Base-by-base conservation (phyloP, 2,329 filamentous ascomycete species). In the Gaeumannomyces sp. region DNA sequence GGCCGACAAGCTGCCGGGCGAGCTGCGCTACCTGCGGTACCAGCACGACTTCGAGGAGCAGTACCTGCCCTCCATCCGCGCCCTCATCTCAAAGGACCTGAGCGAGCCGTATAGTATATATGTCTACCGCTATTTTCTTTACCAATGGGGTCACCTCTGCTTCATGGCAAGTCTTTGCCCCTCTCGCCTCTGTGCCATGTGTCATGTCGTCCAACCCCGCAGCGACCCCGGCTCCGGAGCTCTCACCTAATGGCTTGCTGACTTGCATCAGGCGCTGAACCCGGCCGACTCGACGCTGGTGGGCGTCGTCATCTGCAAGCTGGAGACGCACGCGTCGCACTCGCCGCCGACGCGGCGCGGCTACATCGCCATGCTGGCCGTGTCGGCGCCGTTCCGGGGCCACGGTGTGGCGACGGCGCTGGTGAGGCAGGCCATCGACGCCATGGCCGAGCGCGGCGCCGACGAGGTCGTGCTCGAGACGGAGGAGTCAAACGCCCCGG, bases 91-190 rank as follows among this genome's bases (percentile, higher is more conserved):
- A 59, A 96, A 94, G 72, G 95, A 98, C 74, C 84, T 99, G 62
- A 98, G 94, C 70, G 95, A 99, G 76, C 95, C 95, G 1, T 99
- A 99, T 76, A 98, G 94, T 78, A 98, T 99, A 75, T 99, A 99
- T 79, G 95, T 99, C 66, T 99, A 98, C 77, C 88, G 95, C 38
- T 99, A 99, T 76, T 99, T 99, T 72, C 81, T 99, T 25, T 97
- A 96, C 74, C 93, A 98, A 84, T 99, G 95, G 95, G 91, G 91
- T 6, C 90, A 98, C 73, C 80, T 99, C n/a, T 99, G 95, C 77
- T 98, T 92, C 77, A 91, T 98, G 88, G 93, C 94, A 78, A 45
- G 74, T 64, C 22, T 13, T 35, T 60, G 19, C 10, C 45, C 22
- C 16, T 35, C 14, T 3, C 22, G 31, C 10, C 59, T 62, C 45